Evolutionary conservation across 371 early-diverging fungal species (phyloP), one percentile per base, ranked within the genome.

Genomic region (Rhizopus delemar): DNA sequence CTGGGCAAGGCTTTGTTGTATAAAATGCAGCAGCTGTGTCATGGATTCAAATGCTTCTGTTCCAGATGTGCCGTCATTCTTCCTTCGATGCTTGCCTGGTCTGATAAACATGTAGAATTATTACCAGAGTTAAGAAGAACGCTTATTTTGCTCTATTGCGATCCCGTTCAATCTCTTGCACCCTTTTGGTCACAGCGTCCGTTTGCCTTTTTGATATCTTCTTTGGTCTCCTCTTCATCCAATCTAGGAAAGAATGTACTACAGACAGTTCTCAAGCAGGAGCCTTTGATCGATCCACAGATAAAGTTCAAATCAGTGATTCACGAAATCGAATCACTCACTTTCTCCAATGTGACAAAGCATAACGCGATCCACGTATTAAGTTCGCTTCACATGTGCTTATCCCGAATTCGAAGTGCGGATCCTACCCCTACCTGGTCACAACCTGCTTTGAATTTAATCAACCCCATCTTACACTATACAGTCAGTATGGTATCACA

Each of bases 361-460:
- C 68, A 73, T 43, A 76, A 72, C 46, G 74, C 80, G 1, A 71
- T 79, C 35, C 74, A 74, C 48, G 66, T 70, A 8, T 49, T 79
- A n/a, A 74, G 76, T 38, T 63, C 75, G 0, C 43, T 79, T 28
- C 80, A 79, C 53, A 39, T 79, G 3, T 79, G 80, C 45, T 38
- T 74, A 8, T 76, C 77, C 2, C 65, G 67, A 8, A 53, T 76
- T 12, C 73, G 80, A 8, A 66, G 71, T 16, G 71, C 73, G 0
- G 75, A 79, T 61, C 80, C 77, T 1, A 43, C 60, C 4, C 77
- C 74, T 2, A 68, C 77, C 8, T 74, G 76, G 76, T 75, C 80
- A n/a, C 54, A 58, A 8, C 65, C 74, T 3, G 61, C 71, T 0
- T 58, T 70, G 2, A 64, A 65, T 7, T 52, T 80, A 11, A 28